Evolutionary conservation across 2,329 filamentous ascomycete genomes (phyloP).

Genomic region (Xylariales sp.): DNA sequence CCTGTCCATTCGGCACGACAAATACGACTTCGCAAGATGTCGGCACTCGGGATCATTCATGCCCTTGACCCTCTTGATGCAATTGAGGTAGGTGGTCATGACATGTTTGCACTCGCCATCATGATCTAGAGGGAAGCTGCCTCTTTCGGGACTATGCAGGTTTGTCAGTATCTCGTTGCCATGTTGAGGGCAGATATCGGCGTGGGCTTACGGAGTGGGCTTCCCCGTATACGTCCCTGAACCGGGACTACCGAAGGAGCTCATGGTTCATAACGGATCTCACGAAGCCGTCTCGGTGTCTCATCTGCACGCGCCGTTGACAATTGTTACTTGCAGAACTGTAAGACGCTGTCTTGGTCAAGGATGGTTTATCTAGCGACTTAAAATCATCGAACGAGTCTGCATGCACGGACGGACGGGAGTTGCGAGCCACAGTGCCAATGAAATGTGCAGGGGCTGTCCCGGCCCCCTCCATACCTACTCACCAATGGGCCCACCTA

Average conservation of each 20-base stretch:
- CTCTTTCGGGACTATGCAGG: constrained; percentile 69
- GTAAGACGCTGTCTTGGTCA: not conserved
- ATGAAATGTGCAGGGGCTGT: not conserved
- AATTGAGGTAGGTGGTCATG: constrained; percentile 80
- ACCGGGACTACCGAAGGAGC: constrained; percentile 67
- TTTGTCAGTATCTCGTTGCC: not conserved
- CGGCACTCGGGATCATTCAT: constrained; percentile 85
- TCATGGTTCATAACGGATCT: constrained; percentile 34
- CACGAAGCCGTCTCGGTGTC: not conserved
- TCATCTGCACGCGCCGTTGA: not conserved
- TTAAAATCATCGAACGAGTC: constrained; percentile 4
- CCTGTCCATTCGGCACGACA: constrained; percentile 92
- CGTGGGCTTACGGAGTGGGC: constrained; percentile 60
- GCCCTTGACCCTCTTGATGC: constrained; percentile 78
- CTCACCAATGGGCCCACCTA: too few relatives aligned
- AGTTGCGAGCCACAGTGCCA: constrained; percentile 1
- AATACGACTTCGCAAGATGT: constrained; percentile 78
- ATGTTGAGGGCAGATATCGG: not conserved
- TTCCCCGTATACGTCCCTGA: constrained; percentile 59
- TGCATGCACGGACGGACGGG: constrained; percentile 1
- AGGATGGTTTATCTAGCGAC: not conserved
- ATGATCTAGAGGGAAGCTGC: constrained; percentile 94
- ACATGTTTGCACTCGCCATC: constrained; percentile 93
- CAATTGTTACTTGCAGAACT: not conserved
- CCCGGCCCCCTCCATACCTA: not conserved